Evolutionary conservation across 1,284 basidiomycete genomes (phyloP).

Genomic region (Vanrija pseudolonga): DNA sequence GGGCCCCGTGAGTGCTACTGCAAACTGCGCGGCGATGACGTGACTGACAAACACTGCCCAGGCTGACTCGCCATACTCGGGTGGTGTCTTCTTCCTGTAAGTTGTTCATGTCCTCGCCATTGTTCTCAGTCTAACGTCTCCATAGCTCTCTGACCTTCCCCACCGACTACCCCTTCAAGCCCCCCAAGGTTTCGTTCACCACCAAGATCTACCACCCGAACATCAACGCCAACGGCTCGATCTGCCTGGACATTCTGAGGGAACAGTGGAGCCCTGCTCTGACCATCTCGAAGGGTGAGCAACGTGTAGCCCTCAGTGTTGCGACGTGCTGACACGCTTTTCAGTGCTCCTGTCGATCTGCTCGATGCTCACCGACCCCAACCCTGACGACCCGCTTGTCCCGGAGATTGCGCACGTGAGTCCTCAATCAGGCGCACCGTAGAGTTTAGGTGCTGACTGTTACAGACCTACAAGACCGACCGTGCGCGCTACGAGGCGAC

Average conservation of each 20-base stretch:
- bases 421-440: neutral
- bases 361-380: slow-evolving; percentile 95
- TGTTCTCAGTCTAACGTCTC: neutral
- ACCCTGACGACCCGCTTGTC: slow-evolving; percentile 83
- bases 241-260: slow-evolving; percentile 95
- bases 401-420: slow-evolving; percentile 57
- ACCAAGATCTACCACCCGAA: slow-evolving; percentile 70
- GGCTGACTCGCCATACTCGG: slow-evolving; percentile 92
- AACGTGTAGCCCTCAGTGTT: neutral
- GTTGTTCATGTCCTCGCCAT: slow-evolving; percentile 16
- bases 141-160: slow-evolving; percentile 51
- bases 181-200: slow-evolving; percentile 98
- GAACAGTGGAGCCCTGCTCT: slow-evolving; percentile 98
- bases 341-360: slow-evolving; percentile 88
- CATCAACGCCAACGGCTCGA: slow-evolving; percentile 75
- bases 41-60: slow-evolving; percentile 43
- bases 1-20: slow-evolving; percentile 70
- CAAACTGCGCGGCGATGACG: too few relatives aligned
- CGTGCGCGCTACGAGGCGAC: slow-evolving; percentile 88
- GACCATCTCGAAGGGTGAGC: slow-evolving; percentile 93
- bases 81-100: slow-evolving; percentile 92
- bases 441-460: neutral
- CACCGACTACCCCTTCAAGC: slow-evolving; percentile 94
- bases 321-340: neutral
- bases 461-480: slow-evolving; percentile 90